These are phyloP conservation scores for Stemphylium vesicarium DNA, from an alignment of 2,329 filamentous ascomycete genomes.

Conservation along the genomic window DNA sequence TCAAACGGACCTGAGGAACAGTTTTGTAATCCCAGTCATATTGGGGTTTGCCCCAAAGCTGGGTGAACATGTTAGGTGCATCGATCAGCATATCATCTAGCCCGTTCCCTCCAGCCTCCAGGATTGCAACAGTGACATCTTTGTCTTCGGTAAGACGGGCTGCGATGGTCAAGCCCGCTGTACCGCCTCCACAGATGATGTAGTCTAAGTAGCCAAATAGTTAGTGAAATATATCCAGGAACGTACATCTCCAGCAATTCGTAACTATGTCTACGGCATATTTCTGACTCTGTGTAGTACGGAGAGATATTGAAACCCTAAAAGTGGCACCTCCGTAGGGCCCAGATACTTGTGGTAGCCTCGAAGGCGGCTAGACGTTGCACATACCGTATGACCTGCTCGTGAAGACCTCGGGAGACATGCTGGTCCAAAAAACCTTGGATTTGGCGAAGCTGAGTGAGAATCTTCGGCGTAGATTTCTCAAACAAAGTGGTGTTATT, in stretches of 20 bases:
- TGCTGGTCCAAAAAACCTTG: conserved; percentile 1
- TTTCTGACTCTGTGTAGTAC: neutral
- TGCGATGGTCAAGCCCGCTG: conserved; percentile 39
- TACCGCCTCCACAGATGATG: conserved; percentile 37
- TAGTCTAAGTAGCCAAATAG: conserved; percentile 16
- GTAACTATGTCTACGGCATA: neutral
- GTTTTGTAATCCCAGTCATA: conserved; percentile 43
- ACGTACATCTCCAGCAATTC: neutral
- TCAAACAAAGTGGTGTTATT: neutral
- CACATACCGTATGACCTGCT: conserved; percentile 27
- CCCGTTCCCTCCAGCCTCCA: conserved; percentile 40
- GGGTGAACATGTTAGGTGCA: conserved; percentile 32
- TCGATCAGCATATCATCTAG: conserved; percentile 38
- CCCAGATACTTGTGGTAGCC: too few relatives aligned
- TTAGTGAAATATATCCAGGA: neutral
- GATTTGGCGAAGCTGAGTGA: neutral
- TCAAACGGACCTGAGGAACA: conserved; percentile 33
- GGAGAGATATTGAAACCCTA: neutral
- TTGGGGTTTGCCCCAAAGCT: conserved; percentile 36
- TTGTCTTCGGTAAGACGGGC: conserved; percentile 37
- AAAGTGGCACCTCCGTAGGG: neutral
- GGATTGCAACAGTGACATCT: conserved; percentile 31
- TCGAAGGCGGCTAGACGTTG: neutral
- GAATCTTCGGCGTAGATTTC: neutral
- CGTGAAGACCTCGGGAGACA: conserved; percentile 33